phyloP scores from a whole-genome alignment of 2,329 filamentous ascomycete genomes.

The Phialemoniopsis sp. region DNA sequence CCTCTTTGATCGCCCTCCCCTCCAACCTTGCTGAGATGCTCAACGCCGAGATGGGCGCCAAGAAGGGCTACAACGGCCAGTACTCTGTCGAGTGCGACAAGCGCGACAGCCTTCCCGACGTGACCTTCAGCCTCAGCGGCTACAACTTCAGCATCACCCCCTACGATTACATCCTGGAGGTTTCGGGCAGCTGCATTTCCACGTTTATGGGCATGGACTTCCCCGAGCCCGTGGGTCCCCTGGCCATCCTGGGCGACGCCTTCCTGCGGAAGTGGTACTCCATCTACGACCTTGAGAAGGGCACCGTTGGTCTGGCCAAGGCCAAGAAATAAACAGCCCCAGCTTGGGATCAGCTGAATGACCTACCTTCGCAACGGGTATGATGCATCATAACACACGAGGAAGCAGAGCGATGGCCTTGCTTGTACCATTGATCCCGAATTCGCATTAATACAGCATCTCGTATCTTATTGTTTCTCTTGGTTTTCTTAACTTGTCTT shows the following conservation, averaged over 20 bases:
- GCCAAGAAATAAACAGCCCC: conserved; percentile 50
- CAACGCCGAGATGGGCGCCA: conserved; percentile 96
- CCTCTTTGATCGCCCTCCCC: conserved; percentile 93
- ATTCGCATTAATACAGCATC: too few relatives aligned
- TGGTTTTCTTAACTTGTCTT: too few relatives aligned
- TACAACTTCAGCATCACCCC: conserved; percentile 89
- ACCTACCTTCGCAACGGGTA: too few relatives aligned
- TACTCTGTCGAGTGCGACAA: conserved; percentile 89
- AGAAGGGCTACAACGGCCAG: conserved; percentile 96
- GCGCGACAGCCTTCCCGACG: conserved; percentile 78
- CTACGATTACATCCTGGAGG: conserved; percentile 93
- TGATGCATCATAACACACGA: too few relatives aligned
- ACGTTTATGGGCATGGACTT: conserved; percentile 97
- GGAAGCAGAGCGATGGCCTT: too few relatives aligned
- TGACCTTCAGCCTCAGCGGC: conserved; percentile 85
- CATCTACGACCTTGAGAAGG: conserved; percentile 90
- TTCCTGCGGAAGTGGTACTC: conserved; percentile 88
- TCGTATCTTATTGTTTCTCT: too few relatives aligned
- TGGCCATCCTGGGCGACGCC: conserved; percentile 90
- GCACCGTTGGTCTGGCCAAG: conserved; percentile 83
- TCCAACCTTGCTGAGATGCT: conserved; percentile 88
- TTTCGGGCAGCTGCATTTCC: conserved; percentile 93
- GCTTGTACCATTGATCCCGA: too few relatives aligned
- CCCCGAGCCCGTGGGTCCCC: conserved; percentile 80
- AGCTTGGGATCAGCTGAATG: too few relatives aligned